Evolutionary conservation across 2,329 filamentous ascomycete species (phyloP), one percentile per base, ranked within the genome.

Genomic region (Diaporthe eres): DNA sequence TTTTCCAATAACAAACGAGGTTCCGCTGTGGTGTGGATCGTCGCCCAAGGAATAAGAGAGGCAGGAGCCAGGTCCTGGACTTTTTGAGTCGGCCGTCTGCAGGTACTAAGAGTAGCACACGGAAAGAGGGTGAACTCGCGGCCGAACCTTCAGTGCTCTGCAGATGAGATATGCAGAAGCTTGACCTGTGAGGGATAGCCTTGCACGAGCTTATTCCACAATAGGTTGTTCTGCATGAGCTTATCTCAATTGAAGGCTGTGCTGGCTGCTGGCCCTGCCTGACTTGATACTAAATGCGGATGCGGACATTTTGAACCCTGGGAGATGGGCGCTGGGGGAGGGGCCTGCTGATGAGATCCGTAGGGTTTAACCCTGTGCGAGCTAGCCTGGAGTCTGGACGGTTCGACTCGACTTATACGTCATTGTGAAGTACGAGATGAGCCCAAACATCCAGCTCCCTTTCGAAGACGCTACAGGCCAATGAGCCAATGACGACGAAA

Each of bases 391-490:
- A 31, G 19, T 19, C 47, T 19, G 12, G 19, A 42, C 34, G 47
- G n/a, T 25, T 42, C 34, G 15, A 12, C 49, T 53, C 34, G 65
- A 42, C 49, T 55, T 70, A 53, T 55, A 70, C 65, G 65, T 70
- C 65, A 70, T 70, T 5, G 65, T 70, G 65, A 70, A 68, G 65
- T 47, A 68, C 47, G 34, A 55, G 22, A 28, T 42, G 42, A 34
- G 60, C 39, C 34, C 31, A 49, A 67, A 19, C 13, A 39, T 39
- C 47, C 22, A 42, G n/a, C 65, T 70, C 47, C 65, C 65, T 53
- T 47, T 42, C 22, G 15, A 28, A 8, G 65, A 42, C 65, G 65
- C 47, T 47, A 68, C 63, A 39, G 47, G 47, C 31, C 22, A 25
- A n/a, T 28, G 31, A 39, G 17, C 65, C 65, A 55, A 70, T 70